A percentile compares a stretch with the other conserved stretches of the same genome.
These are phyloP conservation scores for Mycena filopes DNA, from an alignment of 768 basidiomycete genomes.

Conservation along the genomic window DNA sequence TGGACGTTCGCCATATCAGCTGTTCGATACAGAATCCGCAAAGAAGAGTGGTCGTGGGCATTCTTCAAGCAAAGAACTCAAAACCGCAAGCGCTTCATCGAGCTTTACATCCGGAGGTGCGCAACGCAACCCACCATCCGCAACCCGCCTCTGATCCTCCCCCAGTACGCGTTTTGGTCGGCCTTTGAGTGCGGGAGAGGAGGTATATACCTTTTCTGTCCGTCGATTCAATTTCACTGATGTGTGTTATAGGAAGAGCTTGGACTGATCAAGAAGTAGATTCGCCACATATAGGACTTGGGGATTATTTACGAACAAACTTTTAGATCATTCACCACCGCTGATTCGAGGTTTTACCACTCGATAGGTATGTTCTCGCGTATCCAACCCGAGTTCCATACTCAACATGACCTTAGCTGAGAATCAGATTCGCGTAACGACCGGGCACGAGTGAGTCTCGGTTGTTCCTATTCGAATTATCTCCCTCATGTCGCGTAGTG, in stretches of 20 bases:
- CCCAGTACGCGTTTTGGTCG: constrained; percentile 33
- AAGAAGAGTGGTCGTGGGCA: constrained; percentile 42
- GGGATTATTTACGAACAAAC: background rate
- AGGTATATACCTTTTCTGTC: background rate
- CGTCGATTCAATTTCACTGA: background rate
- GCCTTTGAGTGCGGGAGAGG: constrained; percentile 16
- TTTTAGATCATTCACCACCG: constrained; percentile 30
- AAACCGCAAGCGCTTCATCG: constrained; percentile 41
- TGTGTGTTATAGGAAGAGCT: constrained; percentile 28
- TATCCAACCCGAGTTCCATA: background rate
- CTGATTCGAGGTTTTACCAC: constrained; percentile 38
- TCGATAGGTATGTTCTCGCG: background rate
- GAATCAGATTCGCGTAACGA: constrained; percentile 31
- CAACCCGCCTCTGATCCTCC: no score
- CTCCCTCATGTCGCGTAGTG: background rate
- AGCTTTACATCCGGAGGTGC: constrained; percentile 39
- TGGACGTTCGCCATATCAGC: constrained; percentile 47
- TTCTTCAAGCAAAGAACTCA: constrained; percentile 43
- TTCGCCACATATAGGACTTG: no score
- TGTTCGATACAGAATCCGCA: constrained; percentile 35
- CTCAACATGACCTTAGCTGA: constrained; percentile 25
- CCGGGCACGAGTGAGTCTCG: constrained; percentile 38
- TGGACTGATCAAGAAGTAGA: constrained; percentile 26
- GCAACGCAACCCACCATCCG: no score
- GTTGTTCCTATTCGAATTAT: background rate